Conservation (phyloP, 2,329 filamentous ascomycete genomes). For the Alternaria triticimaculans region DNA sequence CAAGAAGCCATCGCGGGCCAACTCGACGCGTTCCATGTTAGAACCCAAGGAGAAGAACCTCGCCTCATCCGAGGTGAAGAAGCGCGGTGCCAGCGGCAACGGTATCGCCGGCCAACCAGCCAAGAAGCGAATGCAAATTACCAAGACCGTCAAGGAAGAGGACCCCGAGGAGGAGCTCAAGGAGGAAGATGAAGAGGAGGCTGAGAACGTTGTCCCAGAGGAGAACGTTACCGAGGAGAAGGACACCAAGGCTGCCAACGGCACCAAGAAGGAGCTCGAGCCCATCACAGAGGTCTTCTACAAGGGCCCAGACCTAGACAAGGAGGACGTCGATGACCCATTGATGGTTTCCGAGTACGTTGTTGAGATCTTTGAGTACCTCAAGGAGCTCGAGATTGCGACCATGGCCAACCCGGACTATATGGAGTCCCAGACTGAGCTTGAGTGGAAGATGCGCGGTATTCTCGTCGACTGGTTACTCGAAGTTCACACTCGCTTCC, state of each 20-base stretch:
- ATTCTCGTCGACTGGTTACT: slow-evolving; percentile 98
- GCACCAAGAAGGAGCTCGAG: slow-evolving; percentile 25
- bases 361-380: slow-evolving; percentile 95
- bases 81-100: slow-evolving; percentile 75
- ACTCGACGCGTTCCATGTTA: slow-evolving; percentile 68
- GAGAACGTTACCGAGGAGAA: slow-evolving; percentile 61
- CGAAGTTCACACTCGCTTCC: slow-evolving; percentile 96
- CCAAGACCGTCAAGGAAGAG: slow-evolving; percentile 61
- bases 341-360: slow-evolving; percentile 99
- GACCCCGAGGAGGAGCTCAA: slow-evolving; percentile 56
- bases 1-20: slow-evolving; percentile 70
- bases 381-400: slow-evolving; percentile 80
- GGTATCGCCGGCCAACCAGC: slow-evolving; percentile 67
- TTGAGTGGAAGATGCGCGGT: slow-evolving; percentile 98
- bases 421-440: slow-evolving; percentile 91
- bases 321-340: slow-evolving; percentile 89
- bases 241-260: slow-evolving; percentile 33
- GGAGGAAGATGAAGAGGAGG: slow-evolving; percentile 54
- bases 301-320: slow-evolving; percentile 69
- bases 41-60: slow-evolving; percentile 75
- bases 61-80: slow-evolving; percentile 68
- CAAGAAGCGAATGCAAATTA: slow-evolving; percentile 70
- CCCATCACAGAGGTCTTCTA: slow-evolving; percentile 37
- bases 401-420: slow-evolving; percentile 90
- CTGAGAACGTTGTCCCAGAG: slow-evolving; percentile 63